Evolutionary conservation across 768 basidiomycete species (phyloP), one percentile per base, ranked within the genome.

Genomic region (Mycena venus): DNA sequence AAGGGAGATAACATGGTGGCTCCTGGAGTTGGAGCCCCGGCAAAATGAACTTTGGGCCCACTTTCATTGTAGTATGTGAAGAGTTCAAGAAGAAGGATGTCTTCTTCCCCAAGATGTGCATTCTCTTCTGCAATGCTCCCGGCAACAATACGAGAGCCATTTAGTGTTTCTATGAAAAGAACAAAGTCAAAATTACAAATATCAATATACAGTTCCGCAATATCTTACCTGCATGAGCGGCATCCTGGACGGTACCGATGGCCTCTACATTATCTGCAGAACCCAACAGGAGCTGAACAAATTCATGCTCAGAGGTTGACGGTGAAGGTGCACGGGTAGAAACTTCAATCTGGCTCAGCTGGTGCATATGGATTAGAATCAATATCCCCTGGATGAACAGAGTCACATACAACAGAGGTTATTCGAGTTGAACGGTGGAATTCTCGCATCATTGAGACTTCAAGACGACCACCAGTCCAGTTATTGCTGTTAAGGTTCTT

Each of bases 401-500:
- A 23, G 49, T 10, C 12, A 56, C 70, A 17, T 61, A 80, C 80
- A 58, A 77, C 47, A n/a, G 53, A 44, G 3, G 72, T 60, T 3
- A 80, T 17, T 14, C 53, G 34, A 6, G 71, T n/a, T 31, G 42
- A 66, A 8, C 78, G 73, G 17, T 70, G 40, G 62, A 79, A 82
- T 25, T 78, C 73, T 2, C 81, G 70, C 75, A 83, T 77, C 80
- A 83, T 80, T 0, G 80, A 81, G 2, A 82, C 75, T 64, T 83
- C 82, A 0, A 82, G 49, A 53, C 76, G 80, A 4, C 83, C 83
- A 8, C 79, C 78, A 2, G 72, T 58, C 64, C 77, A 74, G 14
- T 80, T 80, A 55, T 82, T 84, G 29, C 74, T 76, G 32, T 82
- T 82, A 9, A 76, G 73, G 44, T 71, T 76, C 61, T 82, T 82